Percentiles rank a stretch among this genome's conserved stretches.
phyloP scores from a whole-genome alignment of 371 early-diverging fungal genomes.

The Sporodiniella umbellata region DNA sequence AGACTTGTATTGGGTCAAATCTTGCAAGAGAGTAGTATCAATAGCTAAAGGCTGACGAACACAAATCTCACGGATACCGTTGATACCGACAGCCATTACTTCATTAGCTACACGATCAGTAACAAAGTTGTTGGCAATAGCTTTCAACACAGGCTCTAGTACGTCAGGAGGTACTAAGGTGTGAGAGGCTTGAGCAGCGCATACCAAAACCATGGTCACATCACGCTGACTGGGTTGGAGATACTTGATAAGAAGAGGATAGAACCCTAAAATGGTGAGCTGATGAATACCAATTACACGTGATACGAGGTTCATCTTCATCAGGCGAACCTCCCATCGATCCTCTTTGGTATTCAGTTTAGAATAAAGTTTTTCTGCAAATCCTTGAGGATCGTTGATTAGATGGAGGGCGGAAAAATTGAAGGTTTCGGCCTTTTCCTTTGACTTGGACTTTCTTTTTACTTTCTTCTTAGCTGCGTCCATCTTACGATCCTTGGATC shows the following conservation, averaged over 20 bases:
- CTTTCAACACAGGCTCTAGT: conserved; percentile 78
- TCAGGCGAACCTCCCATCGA: conserved; percentile 85
- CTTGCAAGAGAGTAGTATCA: conserved; percentile 79
- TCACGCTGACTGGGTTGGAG: conserved; percentile 92
- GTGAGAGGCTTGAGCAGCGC: conserved; percentile 88
- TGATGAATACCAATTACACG: conserved; percentile 94
- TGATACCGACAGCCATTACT: conserved; percentile 92
- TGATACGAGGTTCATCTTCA: conserved; percentile 89
- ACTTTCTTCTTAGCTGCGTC: conserved; percentile 74
- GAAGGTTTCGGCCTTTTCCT: conserved; percentile 70
- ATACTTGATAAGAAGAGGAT: conserved; percentile 86
- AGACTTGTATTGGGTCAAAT: conserved; percentile 86
- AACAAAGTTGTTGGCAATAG: conserved; percentile 94
- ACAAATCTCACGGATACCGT: conserved; percentile 92
- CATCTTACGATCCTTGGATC: conserved; percentile 66
- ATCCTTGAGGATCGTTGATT: conserved; percentile 94
- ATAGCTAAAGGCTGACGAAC: conserved; percentile 89
- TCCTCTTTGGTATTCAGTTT: conserved; percentile 62
- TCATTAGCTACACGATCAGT: conserved; percentile 86
- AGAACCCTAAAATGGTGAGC: conserved; percentile 82
- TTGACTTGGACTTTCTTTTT: conserved; percentile 54
- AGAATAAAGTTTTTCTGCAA: conserved; percentile 89
- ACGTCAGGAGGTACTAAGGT: conserved; percentile 91
- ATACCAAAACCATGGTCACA: conserved; percentile 89
- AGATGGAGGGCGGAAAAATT: conserved; percentile 93